phyloP scores from a whole-genome alignment of 306 rosid species.

The Quercus gilva region DNA sequence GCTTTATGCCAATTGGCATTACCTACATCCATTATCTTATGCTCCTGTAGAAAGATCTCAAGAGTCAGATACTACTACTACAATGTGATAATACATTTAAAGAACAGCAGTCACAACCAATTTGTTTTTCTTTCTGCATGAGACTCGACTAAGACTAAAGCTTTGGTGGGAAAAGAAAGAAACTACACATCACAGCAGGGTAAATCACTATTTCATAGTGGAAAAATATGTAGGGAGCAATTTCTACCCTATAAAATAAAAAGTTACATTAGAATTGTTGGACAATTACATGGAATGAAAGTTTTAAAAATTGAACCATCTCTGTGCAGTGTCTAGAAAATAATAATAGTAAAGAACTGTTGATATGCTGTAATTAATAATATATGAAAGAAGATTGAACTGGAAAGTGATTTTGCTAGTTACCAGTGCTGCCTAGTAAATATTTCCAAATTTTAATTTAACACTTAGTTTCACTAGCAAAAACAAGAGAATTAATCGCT shows the following conservation, averaged over 20 bases:
- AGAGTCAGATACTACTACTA: background rate
- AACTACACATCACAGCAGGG: background rate
- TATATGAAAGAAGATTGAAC: background rate
- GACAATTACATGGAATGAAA: background rate
- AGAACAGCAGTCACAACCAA: background rate
- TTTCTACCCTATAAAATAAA: background rate
- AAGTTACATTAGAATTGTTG: background rate
- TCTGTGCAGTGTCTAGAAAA: background rate
- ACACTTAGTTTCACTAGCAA: too few species aligned
- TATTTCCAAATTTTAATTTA: background rate
- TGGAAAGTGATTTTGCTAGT: background rate
- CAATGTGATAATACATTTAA: background rate
- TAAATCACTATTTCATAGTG: background rate
- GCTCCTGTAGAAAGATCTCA: constrained; percentile 50
- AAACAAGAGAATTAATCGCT: too few species aligned
- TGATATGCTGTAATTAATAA: background rate
- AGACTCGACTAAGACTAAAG: background rate
- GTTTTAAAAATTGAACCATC: background rate
- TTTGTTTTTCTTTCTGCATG: background rate
- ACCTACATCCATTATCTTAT: constrained; percentile 55
- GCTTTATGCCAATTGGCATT: constrained; percentile 70
- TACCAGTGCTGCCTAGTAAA: background rate
- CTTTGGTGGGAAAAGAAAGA: background rate
- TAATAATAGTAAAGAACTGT: background rate
- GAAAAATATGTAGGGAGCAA: background rate